These are phyloP conservation scores for Mycena rosella DNA, from an alignment of 768 basidiomycete genomes.

Conservation along the genomic window DNA sequence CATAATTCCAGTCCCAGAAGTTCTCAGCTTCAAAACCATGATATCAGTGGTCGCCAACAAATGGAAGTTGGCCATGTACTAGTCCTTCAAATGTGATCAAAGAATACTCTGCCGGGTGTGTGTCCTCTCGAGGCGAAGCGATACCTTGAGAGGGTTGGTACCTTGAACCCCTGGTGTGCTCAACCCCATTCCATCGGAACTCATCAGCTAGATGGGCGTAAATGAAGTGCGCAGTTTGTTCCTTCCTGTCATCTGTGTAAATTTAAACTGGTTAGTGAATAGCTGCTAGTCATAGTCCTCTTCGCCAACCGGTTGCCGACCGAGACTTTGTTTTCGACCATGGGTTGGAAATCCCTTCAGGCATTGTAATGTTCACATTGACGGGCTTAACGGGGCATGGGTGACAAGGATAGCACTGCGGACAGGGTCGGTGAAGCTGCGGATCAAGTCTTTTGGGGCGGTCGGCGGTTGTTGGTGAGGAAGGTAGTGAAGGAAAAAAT, in stretches of 20 bases:
- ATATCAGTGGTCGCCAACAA: neutral
- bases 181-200: constrained; percentile 8
- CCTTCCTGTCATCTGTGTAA: constrained; percentile 13
- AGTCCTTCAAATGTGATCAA: constrained; percentile 20
- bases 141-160: constrained; percentile 20
- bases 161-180: neutral
- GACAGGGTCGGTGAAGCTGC: too few relatives aligned
- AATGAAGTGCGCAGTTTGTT: constrained; percentile 22
- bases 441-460: too few relatives aligned
- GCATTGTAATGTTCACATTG: neutral
- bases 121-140: neutral
- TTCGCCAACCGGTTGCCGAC: too few relatives aligned
- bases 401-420: too few relatives aligned
- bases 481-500: too few relatives aligned
- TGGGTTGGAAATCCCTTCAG: neutral
- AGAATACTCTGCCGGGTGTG: constrained; percentile 14
- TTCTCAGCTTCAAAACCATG: constrained; percentile 25
- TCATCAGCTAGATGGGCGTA: neutral
- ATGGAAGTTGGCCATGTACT: constrained; percentile 22
- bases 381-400: too few relatives aligned
- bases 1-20: constrained; percentile 27
- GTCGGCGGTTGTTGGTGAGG: too few relatives aligned
- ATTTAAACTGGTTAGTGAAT: constrained; percentile 11
- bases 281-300: too few relatives aligned
- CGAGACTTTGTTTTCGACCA: neutral